Base-by-base conservation (phyloP, 176 grass and related monocot species). In the Panicum miliaceum region DNA sequence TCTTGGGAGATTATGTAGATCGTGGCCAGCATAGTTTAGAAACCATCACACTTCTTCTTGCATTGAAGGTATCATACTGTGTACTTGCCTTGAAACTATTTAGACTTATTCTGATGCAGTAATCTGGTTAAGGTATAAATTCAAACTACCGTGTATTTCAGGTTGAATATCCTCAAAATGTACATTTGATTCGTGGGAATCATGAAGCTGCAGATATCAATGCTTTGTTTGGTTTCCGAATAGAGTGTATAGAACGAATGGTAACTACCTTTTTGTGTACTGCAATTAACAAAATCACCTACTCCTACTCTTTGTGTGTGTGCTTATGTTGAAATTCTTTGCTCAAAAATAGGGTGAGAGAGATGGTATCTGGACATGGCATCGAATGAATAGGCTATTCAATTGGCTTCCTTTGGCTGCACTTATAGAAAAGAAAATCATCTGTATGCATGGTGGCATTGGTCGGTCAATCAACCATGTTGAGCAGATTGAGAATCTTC, bases 361-460 rank as follows among this genome's bases (percentile, higher is more conserved):
- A 89, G 97, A 99, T 91, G 97, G 97, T 76, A 99, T 99, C 51
- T 99, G 97, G 97, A 83, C 83, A 63, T 99, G 97, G 97, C 97
- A 99, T 64, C 93, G 97, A 26, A 92, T 99, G 87, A 99, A 99
- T 89, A 94, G 91, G 46, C 52, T 99, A 71, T 99, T 99, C 81
- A 99, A 99, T 75, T 99, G 97, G 97, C 91, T 99, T 76, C 93
- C 97, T 86, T 90, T 99, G 86, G 93, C 97, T 83, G 97, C 96
- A 0, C 82, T 95, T 67, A 99, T 99, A 68, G 97, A 99, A 76
- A 99, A 99, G 88, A 99, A 99, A 92, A 99, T 99, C 26, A 96
- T 99, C 54, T 99, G 97, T 81, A 99, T 99, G 97, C 97, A 99
- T 88, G 97, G 97, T 86, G 97, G 97, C 77, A 99, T 99, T 43